Percentiles rank a stretch among this genome's conserved stretches.
Evolutionary conservation across 108 stramenopile species (phyloP).

Genomic region (Cyclotella baltica): DNA sequence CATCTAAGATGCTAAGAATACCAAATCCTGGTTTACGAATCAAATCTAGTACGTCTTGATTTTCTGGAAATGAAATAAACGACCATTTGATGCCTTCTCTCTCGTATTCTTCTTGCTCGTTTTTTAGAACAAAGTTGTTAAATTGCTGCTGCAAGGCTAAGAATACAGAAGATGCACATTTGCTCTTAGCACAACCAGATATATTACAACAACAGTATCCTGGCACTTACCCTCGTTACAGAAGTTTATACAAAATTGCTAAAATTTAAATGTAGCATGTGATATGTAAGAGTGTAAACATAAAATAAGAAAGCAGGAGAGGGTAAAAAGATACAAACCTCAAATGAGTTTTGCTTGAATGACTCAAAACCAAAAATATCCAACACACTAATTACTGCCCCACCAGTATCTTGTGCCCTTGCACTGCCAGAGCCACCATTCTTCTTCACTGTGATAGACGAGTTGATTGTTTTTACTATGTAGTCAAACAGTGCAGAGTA

Average conservation of each 20-base stretch:
- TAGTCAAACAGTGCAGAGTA: slow-evolving; percentile 89
- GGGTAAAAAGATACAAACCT: slow-evolving; percentile 19
- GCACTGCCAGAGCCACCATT: slow-evolving; percentile 10
- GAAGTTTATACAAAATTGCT: slow-evolving; percentile 87
- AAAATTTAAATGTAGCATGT: too few relatives aligned
- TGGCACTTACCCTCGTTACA: slow-evolving; percentile 64
- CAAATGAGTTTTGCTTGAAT: slow-evolving; percentile 85
- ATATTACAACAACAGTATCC: background rate
- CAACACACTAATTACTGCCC: slow-evolving; percentile 88
- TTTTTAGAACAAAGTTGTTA: slow-evolving; percentile 62
- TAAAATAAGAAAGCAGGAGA: background rate
- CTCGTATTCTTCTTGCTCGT: slow-evolving; percentile 72
- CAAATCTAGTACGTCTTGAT: slow-evolving; percentile 84
- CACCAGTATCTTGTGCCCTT: slow-evolving; percentile 12
- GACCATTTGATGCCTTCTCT: slow-evolving; percentile 66
- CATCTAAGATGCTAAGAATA: slow-evolving; percentile 64
- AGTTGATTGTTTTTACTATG: slow-evolving; percentile 84
- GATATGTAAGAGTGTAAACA: background rate
- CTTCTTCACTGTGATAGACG: slow-evolving; percentile 53
- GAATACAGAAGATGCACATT: background rate
- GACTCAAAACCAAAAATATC: slow-evolving; percentile 99
- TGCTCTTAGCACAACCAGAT: too few relatives aligned
- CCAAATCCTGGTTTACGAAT: slow-evolving; percentile 79
- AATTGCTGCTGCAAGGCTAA: slow-evolving; percentile 80
- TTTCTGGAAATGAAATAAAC: slow-evolving; percentile 80